Conservation (phyloP, 768 basidiomycete species). For the Lentinula sp. region DNA sequence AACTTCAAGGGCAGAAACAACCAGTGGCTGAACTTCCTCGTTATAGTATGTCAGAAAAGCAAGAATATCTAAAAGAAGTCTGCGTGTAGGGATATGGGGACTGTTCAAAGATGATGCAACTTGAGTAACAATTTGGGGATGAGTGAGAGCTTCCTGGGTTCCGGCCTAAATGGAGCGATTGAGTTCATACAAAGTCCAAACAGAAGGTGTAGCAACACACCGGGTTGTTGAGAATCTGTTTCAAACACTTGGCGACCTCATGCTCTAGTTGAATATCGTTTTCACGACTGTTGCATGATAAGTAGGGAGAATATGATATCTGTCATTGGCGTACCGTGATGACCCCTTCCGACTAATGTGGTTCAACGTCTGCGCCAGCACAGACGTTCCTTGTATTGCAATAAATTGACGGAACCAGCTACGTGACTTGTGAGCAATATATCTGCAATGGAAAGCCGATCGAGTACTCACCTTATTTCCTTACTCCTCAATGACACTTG, state of each 20-base stretch:
- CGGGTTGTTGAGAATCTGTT: conserved; percentile 66
- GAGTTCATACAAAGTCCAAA: conserved; percentile 7
- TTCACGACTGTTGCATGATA: conserved; percentile 38
- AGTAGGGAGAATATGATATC: conserved; percentile 7
- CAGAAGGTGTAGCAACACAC: conserved; percentile 28
- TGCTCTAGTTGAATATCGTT: conserved; percentile 72
- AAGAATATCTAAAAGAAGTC: conserved; percentile 73
- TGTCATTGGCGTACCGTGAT: conserved; percentile 41
- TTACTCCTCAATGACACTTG: conserved; percentile 74
- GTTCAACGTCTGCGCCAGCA: conserved; percentile 71
- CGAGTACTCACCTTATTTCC: conserved; percentile 59
- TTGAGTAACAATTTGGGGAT: conserved; percentile 68
- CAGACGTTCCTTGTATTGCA: conserved; percentile 72
- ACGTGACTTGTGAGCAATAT: not conserved
- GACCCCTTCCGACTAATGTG: conserved; percentile 68
- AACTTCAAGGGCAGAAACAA: conserved; percentile 68
- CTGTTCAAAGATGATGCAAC: conserved; percentile 81
- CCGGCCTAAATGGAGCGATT: conserved; percentile 40
- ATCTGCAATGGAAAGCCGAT: not conserved
- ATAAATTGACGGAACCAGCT: conserved; percentile 84
- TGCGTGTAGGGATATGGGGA: conserved; percentile 71
- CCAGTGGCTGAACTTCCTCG: conserved; percentile 54
- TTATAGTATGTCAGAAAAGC: conserved; percentile 66
- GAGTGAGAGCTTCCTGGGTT: conserved; percentile 66
- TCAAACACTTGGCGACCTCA: conserved; percentile 85